phyloP scores from a whole-genome alignment of 176 grass and related monocot genomes.

The Oryza brachyantha region DNA sequence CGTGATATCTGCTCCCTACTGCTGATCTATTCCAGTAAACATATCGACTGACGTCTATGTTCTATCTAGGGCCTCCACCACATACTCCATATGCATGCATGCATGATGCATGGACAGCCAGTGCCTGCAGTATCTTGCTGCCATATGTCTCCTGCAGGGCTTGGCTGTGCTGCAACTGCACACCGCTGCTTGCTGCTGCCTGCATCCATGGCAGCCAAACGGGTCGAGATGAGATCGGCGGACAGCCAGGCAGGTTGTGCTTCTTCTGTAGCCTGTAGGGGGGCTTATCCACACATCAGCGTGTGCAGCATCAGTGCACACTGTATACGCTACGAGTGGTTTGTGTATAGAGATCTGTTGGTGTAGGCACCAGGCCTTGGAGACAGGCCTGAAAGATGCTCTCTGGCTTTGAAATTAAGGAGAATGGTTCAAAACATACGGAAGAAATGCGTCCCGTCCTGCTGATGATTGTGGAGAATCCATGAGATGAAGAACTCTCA shows the following conservation, averaged over 20 bases:
- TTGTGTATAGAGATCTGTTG: not conserved
- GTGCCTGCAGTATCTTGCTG: not conserved
- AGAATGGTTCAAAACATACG: not conserved
- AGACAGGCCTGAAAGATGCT: not conserved
- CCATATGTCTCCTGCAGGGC: not conserved
- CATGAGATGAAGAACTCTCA: too few relatives aligned
- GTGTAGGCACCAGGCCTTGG: not conserved
- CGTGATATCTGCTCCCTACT: not conserved
- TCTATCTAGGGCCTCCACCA: not conserved
- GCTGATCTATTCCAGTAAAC: not conserved
- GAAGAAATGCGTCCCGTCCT: too few relatives aligned
- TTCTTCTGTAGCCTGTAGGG: not conserved
- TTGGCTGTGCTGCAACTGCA: not conserved
- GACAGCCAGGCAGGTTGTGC: not conserved
- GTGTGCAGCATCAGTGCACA: not conserved
- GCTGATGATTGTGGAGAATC: too few relatives aligned
- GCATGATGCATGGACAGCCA: conserved; percentile 1
- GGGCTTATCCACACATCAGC: not conserved
- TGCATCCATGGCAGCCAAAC: not conserved
- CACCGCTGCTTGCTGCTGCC: not conserved
- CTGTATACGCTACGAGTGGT: not conserved
- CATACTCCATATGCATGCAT: not conserved
- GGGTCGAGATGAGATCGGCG: not conserved
- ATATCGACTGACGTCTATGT: not conserved
- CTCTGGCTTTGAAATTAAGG: not conserved